Base-by-base conservation (phyloP, 2,329 filamentous ascomycete species). In the Calonectria leucothoes region DNA sequence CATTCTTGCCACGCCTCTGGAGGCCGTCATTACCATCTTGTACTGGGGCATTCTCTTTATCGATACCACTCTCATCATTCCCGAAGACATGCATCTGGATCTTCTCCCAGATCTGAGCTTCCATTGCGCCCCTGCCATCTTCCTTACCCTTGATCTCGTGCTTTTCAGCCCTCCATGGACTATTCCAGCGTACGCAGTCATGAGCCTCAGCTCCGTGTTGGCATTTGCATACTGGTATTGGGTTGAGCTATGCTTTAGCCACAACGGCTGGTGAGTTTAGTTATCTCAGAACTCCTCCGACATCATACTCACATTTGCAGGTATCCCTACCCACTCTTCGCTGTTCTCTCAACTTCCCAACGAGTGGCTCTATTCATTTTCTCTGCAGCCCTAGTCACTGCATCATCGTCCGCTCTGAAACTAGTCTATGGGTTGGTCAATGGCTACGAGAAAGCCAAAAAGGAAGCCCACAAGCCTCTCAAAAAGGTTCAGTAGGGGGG, bases 301-400 rank as follows among this genome's bases (percentile, higher is more conserved):
- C 31, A 8, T 74, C 33, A 61, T 20, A 35, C 55, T 82, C 25
- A 80, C 59, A 33, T 1, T 2, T 2, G 37, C 66, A 94, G 92
- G 87, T 97, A 98, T 78, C 95, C 95, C 0, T 98, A 98, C 83
- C 95, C 96, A 1, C 89, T 98, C 31, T 96, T 98, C 76, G 92
- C 88, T 11, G 82, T 94, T 55, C 85, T 97, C 51, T 89, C 87
- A 64, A 93, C 91, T 0, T 82, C 86, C 63, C 92, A 95, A 80
- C 90, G 96, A 25, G 86, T 92, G 11, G 84, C 90, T 0, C 86
- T 98, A 12, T 98, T 97, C 78, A 88, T 88, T 0, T 85, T 90
- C 23, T 94, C 94, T 51, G 95, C 94, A 0, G 80, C 89, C 1
- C 84, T 94, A 20, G 96, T 97, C 91, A 93, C 94, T 2, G 82